These are phyloP conservation scores for Penicillium daleae DNA, from an alignment of 495 filamentous ascomycete genomes.

Conservation along the genomic window DNA sequence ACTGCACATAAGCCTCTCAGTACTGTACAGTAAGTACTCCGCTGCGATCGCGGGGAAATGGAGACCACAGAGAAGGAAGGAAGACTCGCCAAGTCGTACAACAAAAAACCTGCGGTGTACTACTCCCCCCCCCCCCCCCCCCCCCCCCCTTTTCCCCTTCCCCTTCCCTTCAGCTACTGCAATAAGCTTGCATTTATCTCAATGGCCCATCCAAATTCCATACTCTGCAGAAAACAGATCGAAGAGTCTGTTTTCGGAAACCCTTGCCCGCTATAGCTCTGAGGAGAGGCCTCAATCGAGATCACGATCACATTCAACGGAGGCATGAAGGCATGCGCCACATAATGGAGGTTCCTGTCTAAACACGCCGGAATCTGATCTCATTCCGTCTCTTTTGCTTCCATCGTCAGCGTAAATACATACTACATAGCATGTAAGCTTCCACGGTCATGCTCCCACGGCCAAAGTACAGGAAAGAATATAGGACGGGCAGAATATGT, in stretches of 20 bases:
- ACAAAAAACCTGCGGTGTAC: slow-evolving; percentile 10
- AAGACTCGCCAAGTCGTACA: slow-evolving; percentile 4
- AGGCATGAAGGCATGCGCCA: not conserved
- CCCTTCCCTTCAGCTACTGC: too few relatives aligned
- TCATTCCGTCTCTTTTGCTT: not conserved
- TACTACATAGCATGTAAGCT: not conserved
- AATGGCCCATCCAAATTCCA: slow-evolving; percentile 7
- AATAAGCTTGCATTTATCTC: too few relatives aligned
- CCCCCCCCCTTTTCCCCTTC: too few relatives aligned
- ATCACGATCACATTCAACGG: not conserved
- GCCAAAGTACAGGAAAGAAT: too few relatives aligned
- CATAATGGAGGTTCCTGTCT: not conserved
- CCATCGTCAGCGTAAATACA: not conserved
- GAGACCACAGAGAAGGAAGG: not conserved
- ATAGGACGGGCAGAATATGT: too few relatives aligned
- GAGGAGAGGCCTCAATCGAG: not conserved
- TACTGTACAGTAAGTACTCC: too few relatives aligned
- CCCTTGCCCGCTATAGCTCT: not conserved
- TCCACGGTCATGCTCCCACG: too few relatives aligned
- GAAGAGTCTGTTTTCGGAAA: slow-evolving; percentile 1
- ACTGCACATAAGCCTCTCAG: not conserved
- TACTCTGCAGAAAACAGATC: not conserved
- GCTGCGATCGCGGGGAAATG: not conserved
- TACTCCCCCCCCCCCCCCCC: not conserved
- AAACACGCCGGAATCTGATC: not conserved